Conservation (phyloP, 495 filamentous ascomycete species). For the Poronia punctata region DNA sequence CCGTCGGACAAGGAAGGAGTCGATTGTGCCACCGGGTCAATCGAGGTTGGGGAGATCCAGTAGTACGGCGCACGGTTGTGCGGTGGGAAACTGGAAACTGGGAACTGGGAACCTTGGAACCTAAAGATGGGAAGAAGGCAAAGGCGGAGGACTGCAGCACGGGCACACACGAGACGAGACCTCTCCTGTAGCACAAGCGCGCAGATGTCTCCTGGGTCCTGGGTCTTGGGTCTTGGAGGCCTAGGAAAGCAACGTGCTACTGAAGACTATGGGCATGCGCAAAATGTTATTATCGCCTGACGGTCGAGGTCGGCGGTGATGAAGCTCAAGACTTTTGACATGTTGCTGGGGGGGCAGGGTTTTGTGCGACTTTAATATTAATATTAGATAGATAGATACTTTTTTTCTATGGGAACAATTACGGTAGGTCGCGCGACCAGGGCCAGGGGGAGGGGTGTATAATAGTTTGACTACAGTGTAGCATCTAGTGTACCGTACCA, state of each 20-base stretch:
- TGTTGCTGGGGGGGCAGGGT: constrained; percentile 40
- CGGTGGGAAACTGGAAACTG: constrained; percentile 35
- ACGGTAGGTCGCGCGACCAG: constrained; percentile 15
- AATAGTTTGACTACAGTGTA: constrained; percentile 15
- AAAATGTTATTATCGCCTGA: constrained; percentile 24
- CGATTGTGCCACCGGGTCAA: constrained; percentile 36
- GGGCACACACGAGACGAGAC: constrained; percentile 28
- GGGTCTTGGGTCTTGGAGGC: constrained; percentile 26
- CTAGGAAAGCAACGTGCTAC: constrained; percentile 26
- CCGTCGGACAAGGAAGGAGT: constrained; percentile 42
- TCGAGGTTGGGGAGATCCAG: constrained; percentile 33
- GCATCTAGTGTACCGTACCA: constrained; percentile 29
- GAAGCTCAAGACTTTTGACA: constrained; percentile 36
- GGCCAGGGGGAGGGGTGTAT: constrained; percentile 27
- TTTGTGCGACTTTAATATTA: constrained; percentile 47
- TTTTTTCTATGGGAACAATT: constrained; percentile 27
- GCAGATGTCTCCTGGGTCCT: constrained; percentile 21
- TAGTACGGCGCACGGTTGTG: constrained; percentile 39
- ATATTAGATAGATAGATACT: constrained; percentile 20
- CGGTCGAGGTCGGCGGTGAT: constrained; percentile 25
- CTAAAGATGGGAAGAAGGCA: constrained; percentile 26
- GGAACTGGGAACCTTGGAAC: too few species aligned
- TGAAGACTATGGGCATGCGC: constrained; percentile 23
- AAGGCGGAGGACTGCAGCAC: constrained; percentile 39
- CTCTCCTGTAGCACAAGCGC: constrained; percentile 28